Evolutionary conservation across 108 stramenopile genomes (phyloP).

Genomic region (Cyclotella cryptica): DNA sequence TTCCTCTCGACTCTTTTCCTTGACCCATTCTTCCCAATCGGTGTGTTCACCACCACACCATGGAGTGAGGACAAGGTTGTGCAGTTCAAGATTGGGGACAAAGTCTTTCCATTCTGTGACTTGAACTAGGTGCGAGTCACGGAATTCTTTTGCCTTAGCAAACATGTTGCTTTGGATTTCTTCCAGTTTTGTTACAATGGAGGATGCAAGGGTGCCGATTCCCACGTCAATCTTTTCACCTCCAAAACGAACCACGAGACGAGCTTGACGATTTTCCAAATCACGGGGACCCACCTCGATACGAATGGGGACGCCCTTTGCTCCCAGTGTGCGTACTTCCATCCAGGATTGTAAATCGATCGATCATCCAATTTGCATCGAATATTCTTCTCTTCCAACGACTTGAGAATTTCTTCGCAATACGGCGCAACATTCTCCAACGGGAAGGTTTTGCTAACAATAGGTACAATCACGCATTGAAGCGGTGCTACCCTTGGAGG

Average conservation of each 20-base stretch:
- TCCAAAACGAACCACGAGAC: constrained; percentile 89
- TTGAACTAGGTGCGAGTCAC: constrained; percentile 91
- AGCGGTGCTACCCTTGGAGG: constrained; percentile 96
- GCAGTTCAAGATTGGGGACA: constrained; percentile 94
- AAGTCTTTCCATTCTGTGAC: constrained; percentile 99
- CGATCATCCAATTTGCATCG: constrained; percentile 96
- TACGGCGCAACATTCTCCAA: constrained; percentile 73
- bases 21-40: constrained; percentile 99
- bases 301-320: constrained; percentile 99
- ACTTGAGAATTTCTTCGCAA: constrained; percentile 71
- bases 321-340: constrained; percentile 99
- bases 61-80: constrained; percentile 97
- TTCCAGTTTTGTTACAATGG: constrained; percentile 71
- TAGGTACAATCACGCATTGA: constrained; percentile 97
- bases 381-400: constrained; percentile 71
- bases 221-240: constrained; percentile 87
- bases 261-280: constrained; percentile 81
- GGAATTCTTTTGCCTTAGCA: constrained; percentile 83
- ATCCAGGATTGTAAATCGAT: constrained; percentile 96
- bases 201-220: constrained; percentile 72
- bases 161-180: constrained; percentile 94
- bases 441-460: constrained; percentile 89
- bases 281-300: constrained; percentile 98
- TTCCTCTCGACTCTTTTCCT: constrained; percentile 95
- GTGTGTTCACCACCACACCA: constrained; percentile 93